Evolutionary conservation across 1,139 yeast genomes (phyloP).

Genomic region (Suhomyces bolitotheri): DNA sequence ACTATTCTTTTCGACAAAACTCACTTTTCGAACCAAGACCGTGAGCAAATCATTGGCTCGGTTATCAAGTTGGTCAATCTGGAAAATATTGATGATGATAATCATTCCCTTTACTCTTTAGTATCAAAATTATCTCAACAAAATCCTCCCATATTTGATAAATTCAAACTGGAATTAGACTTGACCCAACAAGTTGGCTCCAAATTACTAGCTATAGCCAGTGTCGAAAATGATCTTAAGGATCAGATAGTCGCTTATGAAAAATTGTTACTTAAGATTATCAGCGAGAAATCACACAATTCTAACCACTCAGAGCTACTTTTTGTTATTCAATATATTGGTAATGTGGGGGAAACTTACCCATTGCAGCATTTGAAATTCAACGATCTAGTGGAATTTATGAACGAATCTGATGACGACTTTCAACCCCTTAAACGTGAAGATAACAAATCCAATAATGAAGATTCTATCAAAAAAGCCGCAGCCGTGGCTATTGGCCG

Average conservation of each 20-base stretch:
- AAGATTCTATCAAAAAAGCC: constrained; percentile 43
- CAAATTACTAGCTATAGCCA: constrained; percentile 45
- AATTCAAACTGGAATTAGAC: constrained; percentile 13
- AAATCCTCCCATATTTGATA: constrained; percentile 6
- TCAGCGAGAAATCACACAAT: constrained; percentile 21
- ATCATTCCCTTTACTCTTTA: constrained; percentile 10
- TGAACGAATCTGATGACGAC: constrained; percentile 12
- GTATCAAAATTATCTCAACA: constrained; percentile 6
- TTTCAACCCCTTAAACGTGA: constrained; percentile 10
- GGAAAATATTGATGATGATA: constrained; percentile 15
- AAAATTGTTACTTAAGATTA: constrained; percentile 26
- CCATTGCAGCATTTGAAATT: constrained; percentile 9
- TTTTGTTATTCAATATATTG: constrained; percentile 44
- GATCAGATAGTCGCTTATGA: constrained; percentile 33
- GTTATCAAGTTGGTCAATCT: constrained; percentile 15
- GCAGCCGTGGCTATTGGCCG: constrained; percentile 59
- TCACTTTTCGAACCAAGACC: neutral
- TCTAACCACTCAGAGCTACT: constrained; percentile 21
- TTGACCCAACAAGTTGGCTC: constrained; percentile 26
- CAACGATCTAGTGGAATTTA: constrained; percentile 10
- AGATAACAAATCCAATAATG: constrained; percentile 21
- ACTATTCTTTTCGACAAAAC: constrained; percentile 1
- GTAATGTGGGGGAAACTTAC: constrained; percentile 40
- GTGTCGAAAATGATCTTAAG: constrained; percentile 31
- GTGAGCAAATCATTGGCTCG: constrained; percentile 4